Evolutionary conservation across 2,329 filamentous ascomycete species (phyloP), one percentile per base, ranked within the genome.

Genomic region (Colletotrichum shisoi): DNA sequence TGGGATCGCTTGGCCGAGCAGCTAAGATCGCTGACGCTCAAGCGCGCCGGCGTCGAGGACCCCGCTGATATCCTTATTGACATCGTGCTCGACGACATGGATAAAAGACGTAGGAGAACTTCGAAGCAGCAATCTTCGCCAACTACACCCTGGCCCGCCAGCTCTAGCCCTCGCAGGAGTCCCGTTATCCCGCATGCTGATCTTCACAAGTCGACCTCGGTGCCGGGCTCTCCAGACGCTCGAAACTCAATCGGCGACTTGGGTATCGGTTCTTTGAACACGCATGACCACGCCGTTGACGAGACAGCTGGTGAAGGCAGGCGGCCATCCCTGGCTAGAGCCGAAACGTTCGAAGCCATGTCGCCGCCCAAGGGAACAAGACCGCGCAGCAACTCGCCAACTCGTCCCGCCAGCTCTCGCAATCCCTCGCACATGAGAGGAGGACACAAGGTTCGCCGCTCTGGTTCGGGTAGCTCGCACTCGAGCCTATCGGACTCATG

Each of bases 1-100:
- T 99, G 95, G 95, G 94, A 99, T 76, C 89, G 91, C 66, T 81
- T 98, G 63, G 91, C 95, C 9, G 95, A 99, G 75, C 94, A 97
- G 77, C 82, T 99, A 70, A 89, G 93, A 67, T 96, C 93, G 69
- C 83, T 99, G 70, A 95, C 92, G 2, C 83, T 99, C 71, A 97
- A 93, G 80, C 89, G 93, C 72, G 94, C 92, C 62, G 89, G 90
- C 70, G 84, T 99, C 51, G 93, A 97, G 70, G 94, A 99, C 74
- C 93, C 93, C 3, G 90, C 90, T 19, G 95, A 98, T 75, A 86
- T 99, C 45, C 83, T 98, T 54, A 92, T 95, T 70, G 91, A 96
- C 72, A 96, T 99, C 72, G 94, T 99, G 31, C 81, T 99, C 68
- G 95, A 99, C 75, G 95, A 99, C 74, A 95, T 96, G 85, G 94